Evolutionary conservation across 2,329 filamentous ascomycete species (phyloP), one percentile per base, ranked within the genome.

Genomic region (Aureobasidium sp.): DNA sequence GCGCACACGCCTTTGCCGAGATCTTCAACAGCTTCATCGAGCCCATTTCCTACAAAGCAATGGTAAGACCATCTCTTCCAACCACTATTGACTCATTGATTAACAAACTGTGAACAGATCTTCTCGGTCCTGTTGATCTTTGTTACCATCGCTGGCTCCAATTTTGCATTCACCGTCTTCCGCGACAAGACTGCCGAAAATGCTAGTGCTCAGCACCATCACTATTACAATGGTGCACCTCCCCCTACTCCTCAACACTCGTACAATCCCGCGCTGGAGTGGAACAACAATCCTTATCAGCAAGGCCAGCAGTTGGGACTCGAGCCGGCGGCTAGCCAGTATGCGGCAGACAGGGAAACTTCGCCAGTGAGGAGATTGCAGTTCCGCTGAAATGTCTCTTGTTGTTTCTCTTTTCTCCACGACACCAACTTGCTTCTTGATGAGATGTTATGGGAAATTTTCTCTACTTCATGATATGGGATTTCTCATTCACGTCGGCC

Each of bases 1-100:
- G 88, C 20, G 92, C 91, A 5, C 88, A 90, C 70, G 94, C 92
- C 29, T 89, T 97, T 71, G 93, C 93, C 0, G 86, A 91, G 70
- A 96, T 99, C 44, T 87, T 97, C 74, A 97, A 97, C 72, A 88
- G 88, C 69, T 97, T 97, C 73, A 87, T 96, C 5, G 91, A 96
- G 68, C 87, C 90, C 6, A 92, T 97, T 74, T 91, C 88, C 66
- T 88, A 90, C 75, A 97, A 97, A 75, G 84, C 86, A 12, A 87
- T 89, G 80, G 84, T 86, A 79, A 65, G 77, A 14, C 36, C 25
- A 44, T 61, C 27, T 29, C 36, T 29, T 20, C 29, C 0, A 8
- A 39, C 7, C 17, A 5, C 20, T 5, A 5, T 2, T n/a, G 14
- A 6, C 14, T 36, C 36, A 20, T 8, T 14, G 8, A 34, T 44